Base-by-base conservation (phyloP, 164 flowering plant species). In the Chimonanthus salicifolius region DNA sequence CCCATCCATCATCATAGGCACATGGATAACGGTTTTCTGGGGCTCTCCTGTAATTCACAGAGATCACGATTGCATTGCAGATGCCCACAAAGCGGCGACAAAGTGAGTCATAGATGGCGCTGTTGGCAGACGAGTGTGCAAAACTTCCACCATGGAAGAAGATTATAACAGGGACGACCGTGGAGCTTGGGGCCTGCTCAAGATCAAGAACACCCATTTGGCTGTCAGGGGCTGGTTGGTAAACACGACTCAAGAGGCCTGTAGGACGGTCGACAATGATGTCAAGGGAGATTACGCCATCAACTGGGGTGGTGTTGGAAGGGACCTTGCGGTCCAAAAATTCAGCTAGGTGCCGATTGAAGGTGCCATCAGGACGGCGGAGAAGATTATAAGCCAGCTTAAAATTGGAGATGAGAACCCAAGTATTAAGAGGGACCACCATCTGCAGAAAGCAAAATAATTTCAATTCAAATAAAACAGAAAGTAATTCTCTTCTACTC, bases 71-170 rank as follows among this genome's bases (percentile, higher is more conserved):
- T 69, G 88, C 90, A 71, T 86, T 84, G 74, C 97, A 89, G 44
- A 83, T 60, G 7, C 84, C 82, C 45, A 86, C 94, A 5, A 92
- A 75, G 11, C 93, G 83, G 1, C 97, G 88, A 70, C 97, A 90
- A n/a, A 90, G 83, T 0, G 80, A 84, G 68, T 92, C 97, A 70
- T 92, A 92, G 74, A 92, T 90, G 8, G 91, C 92, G 79, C 88
- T 92, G 74, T 85, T 89, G 4, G 87, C 86, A 54, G 97, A 89
- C 8, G 94, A 92, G 62, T 92, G 97, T 0, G 89, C 87, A 78
- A 92, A 92, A 82, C 97, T 91, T 75, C 97, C 97, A 18, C 97
- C 97, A 76, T 91, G 97, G 74, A 89, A 91, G 78, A 89, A 91
- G n/a, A 91, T 73, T 47, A 91, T 88, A 18, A 91, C 90, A 3